These are phyloP conservation scores for Aureobasidium pullulans DNA, from an alignment of 2,329 filamentous ascomycete species.

Conservation along the genomic window DNA sequence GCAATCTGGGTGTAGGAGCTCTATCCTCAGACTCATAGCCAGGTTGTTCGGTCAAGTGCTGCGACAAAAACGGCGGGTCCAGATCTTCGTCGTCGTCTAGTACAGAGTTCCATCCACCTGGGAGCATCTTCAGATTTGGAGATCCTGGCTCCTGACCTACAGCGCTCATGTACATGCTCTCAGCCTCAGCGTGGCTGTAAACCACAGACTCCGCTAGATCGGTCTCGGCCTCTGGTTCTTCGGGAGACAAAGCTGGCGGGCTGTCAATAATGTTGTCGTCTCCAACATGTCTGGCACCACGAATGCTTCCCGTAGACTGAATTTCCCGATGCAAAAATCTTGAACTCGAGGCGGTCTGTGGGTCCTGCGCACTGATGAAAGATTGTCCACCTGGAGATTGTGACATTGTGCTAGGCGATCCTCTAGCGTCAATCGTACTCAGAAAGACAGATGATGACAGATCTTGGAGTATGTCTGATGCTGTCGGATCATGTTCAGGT, in stretches of 20 bases:
- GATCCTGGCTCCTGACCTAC: conserved; percentile 30
- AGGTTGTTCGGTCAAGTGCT: not conserved
- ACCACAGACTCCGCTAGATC: conserved; percentile 51
- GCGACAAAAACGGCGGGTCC: conserved; percentile 10
- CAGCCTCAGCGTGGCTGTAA: conserved; percentile 72
- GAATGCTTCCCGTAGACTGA: not conserved
- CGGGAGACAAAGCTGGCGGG: not conserved
- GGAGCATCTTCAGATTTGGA: not conserved
- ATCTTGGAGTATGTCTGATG: not conserved
- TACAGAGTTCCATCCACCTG: conserved; percentile 10
- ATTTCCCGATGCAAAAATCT: not conserved
- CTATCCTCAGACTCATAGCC: conserved; percentile 4
- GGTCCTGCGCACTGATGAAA: not conserved
- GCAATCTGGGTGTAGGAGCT: conserved; percentile 3
- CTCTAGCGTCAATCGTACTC: not conserved
- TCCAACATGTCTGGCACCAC: not conserved
- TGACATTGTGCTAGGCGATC: not conserved
- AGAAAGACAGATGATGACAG: conserved; percentile 7
- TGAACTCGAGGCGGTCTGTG: not conserved
- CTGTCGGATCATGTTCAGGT: not conserved
- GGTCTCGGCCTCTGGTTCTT: not conserved
- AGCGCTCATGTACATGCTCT: conserved; percentile 80
- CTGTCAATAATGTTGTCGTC: not conserved
- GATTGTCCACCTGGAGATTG: not conserved
- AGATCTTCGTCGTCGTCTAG: conserved; percentile 6